A percentile compares a stretch with the other conserved stretches of the same genome.
Evolutionary conservation across 2,329 filamentous ascomycete species (phyloP).

Genomic region (Mycosphaerelloides madeirae): DNA sequence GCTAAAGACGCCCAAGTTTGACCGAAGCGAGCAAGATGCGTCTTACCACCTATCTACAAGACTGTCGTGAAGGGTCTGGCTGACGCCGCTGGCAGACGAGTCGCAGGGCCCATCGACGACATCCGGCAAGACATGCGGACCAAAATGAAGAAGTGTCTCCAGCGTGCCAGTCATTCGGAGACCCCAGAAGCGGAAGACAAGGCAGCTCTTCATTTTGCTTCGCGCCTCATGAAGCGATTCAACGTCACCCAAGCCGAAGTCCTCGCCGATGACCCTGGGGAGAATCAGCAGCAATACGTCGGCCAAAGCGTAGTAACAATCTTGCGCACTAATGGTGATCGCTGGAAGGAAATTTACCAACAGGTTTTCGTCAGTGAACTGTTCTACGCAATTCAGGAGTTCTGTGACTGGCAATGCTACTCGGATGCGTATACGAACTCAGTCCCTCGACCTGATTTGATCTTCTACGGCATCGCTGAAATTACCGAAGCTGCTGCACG

Average conservation of each 20-base stretch:
- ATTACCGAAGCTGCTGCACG: conserved; percentile 23
- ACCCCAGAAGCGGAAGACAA: conserved; percentile 11
- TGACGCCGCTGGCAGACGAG: background rate
- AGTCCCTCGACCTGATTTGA: conserved; percentile 2
- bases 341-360: conserved; percentile 2
- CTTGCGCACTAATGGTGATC: conserved; percentile 9
- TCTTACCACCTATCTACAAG: background rate
- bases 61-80: background rate
- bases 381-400: conserved; percentile 4
- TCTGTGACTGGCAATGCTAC: conserved; percentile 9
- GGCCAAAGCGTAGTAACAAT: conserved; percentile 12
- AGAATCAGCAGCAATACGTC: conserved; percentile 5
- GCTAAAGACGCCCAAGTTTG: background rate
- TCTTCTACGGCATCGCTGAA: conserved; percentile 24
- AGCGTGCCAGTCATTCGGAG: conserved; percentile 1
- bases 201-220: conserved; percentile 9
- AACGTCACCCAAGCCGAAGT: conserved; percentile 17
- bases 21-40: no score
- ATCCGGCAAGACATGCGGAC: conserved; percentile 7
- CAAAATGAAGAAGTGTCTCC: conserved; percentile 16
- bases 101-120: conserved; percentile 1
- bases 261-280: conserved; percentile 7
- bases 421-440: no score
- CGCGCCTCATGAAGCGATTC: conserved; percentile 10
- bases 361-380: conserved; percentile 1